Evolutionary conservation across 2,329 filamentous ascomycete species (phyloP).

Genomic region (Cercospora zeae-maydis): DNA sequence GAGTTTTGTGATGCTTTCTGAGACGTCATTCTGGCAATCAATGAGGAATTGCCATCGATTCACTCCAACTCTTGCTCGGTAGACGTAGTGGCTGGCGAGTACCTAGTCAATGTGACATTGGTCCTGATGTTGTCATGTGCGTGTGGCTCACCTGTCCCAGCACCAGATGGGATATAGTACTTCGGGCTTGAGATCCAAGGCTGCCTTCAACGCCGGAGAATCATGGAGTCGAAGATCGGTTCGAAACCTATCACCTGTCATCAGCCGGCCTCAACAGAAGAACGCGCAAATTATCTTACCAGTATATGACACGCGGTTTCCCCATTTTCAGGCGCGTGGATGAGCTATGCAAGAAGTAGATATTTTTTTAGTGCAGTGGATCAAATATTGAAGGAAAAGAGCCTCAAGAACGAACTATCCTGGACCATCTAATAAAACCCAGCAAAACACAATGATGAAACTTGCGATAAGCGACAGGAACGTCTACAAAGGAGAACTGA

Average conservation of each 20-base stretch:
- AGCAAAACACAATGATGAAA: not conserved
- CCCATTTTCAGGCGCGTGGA: constrained; percentile 22
- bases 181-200: constrained; percentile 67
- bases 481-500: not conserved
- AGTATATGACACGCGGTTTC: constrained; percentile 63
- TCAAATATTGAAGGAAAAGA: no score
- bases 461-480: not conserved
- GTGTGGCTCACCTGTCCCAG: constrained; percentile 37
- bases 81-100: constrained; percentile 68
- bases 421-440: not conserved
- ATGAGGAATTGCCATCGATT: constrained; percentile 76
- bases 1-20: constrained; percentile 62
- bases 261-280: not conserved
- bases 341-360: no score
- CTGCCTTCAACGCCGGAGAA: constrained; percentile 68
- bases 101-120: not conserved
- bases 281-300: constrained; percentile 40
- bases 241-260: constrained; percentile 49
- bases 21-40: constrained; percentile 70
- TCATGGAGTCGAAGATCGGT: constrained; percentile 76
- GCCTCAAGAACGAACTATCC: not conserved
- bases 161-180: constrained; percentile 73
- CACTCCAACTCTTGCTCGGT: constrained; percentile 63
- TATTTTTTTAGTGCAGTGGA: not conserved
- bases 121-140: not conserved